phyloP scores from a whole-genome alignment of 768 basidiomycete species.

The Galerina sulciceps region DNA sequence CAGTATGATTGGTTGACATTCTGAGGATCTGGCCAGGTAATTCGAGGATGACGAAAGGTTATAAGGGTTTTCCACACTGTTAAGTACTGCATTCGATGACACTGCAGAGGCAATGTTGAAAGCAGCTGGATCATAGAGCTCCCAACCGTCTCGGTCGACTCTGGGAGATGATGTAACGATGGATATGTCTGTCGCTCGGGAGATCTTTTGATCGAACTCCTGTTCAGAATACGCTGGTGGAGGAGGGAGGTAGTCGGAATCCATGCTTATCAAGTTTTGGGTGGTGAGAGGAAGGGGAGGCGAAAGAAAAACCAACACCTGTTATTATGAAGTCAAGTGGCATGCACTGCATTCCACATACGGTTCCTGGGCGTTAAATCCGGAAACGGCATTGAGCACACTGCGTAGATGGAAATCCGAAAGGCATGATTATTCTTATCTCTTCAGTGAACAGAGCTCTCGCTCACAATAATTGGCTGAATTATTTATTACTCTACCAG shows the following conservation, averaged over 20 bases:
- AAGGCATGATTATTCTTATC: too few relatives aligned
- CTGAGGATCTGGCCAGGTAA: background rate
- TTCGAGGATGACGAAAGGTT: background rate
- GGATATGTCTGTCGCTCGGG: constrained; percentile 45
- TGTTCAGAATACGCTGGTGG: constrained; percentile 53
- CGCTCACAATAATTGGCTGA: too few relatives aligned
- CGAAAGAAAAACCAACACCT: background rate
- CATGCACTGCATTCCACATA: constrained; percentile 12
- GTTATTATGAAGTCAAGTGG: background rate
- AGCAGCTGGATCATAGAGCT: constrained; percentile 46
- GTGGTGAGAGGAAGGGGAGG: background rate
- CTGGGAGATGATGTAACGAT: constrained; percentile 29
- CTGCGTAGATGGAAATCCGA: constrained; percentile 2
- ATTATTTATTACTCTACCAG: too few relatives aligned
- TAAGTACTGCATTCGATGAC: background rate
- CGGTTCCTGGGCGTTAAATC: constrained; percentile 10
- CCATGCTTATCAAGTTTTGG: constrained; percentile 14
- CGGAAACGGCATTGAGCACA: constrained; percentile 8
- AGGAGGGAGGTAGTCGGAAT: constrained; percentile 29
- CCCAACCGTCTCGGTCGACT: constrained; percentile 47
- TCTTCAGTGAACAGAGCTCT: too few relatives aligned
- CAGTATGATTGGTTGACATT: background rate
- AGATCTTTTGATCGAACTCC: constrained; percentile 59
- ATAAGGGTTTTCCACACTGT: constrained; percentile 1
- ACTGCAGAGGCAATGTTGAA: constrained; percentile 19